These are phyloP conservation scores for Cyberlindnera mycetangii DNA, from an alignment of 805 yeast genomes.

Conservation along the genomic window DNA sequence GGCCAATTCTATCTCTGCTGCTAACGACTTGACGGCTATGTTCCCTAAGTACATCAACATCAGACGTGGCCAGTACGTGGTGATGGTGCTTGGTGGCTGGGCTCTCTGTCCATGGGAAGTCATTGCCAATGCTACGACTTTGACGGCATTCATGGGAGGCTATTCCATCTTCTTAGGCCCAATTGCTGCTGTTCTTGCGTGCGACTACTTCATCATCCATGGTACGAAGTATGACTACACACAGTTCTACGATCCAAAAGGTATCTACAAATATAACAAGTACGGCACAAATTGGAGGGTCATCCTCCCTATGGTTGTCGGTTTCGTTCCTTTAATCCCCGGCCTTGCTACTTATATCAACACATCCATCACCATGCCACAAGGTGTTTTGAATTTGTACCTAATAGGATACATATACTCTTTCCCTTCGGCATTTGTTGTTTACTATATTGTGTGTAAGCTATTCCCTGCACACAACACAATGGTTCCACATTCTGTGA, in stretches of 20 bases:
- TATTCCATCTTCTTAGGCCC: constrained; percentile 18
- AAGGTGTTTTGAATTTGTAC: constrained; percentile 11
- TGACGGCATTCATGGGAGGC: constrained; percentile 19
- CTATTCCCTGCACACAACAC: constrained; percentile 12
- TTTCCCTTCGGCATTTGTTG: constrained; percentile 10
- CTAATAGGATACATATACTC: constrained; percentile 17
- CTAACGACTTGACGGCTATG: constrained; percentile 64
- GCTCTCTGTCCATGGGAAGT: constrained; percentile 19
- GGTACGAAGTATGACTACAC: constrained; percentile 9
- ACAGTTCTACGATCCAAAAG: constrained; percentile 10
- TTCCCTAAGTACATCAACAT: constrained; percentile 63
- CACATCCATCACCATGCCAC: constrained; percentile 10
- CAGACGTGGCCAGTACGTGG: constrained; percentile 43
- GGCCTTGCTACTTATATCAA: constrained; percentile 16
- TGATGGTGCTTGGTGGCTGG: constrained; percentile 18
- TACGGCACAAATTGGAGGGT: constrained; percentile 17
- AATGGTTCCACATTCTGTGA: constrained; percentile 7
- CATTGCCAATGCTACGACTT: constrained; percentile 12
- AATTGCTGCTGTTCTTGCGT: constrained; percentile 16
- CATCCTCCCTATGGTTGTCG: constrained; percentile 10
- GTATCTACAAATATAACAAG: constrained; percentile 13
- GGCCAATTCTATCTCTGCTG: constrained; percentile 64
- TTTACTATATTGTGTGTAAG: constrained; percentile 7
- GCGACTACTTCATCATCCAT: constrained; percentile 16
- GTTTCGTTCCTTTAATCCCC: constrained; percentile 15